Evolutionary conservation across 2,329 filamentous ascomycete species (phyloP).

Genomic region (Fusarium bactridioides): DNA sequence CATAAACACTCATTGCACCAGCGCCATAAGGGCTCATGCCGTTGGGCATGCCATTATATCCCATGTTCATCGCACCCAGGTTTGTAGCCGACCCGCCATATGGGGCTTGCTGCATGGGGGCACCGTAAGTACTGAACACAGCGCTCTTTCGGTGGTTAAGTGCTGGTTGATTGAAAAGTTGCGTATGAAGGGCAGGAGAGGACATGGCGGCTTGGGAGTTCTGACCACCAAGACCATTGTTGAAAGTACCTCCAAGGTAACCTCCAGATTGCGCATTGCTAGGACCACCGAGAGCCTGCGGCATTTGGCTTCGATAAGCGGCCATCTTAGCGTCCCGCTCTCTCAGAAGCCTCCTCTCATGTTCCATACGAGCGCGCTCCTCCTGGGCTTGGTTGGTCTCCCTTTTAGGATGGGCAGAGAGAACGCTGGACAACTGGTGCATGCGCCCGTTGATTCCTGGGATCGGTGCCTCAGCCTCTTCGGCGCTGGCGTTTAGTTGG

Average conservation of each 20-base stretch:
- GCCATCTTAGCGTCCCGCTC: conserved; percentile 60
- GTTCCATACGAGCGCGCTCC: conserved; percentile 51
- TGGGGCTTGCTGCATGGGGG: conserved; percentile 35
- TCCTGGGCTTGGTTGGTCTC: conserved; percentile 52
- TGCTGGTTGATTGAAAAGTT: conserved; percentile 31
- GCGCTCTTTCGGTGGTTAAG: conserved; percentile 44
- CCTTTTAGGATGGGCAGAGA: conserved; percentile 53
- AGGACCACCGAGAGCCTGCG: conserved; percentile 48
- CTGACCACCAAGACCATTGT: conserved; percentile 58
- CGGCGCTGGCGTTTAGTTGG: conserved; percentile 31
- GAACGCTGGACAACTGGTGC: conserved; percentile 66
- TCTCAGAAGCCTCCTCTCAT: conserved; percentile 50
- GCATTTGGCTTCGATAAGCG: conserved; percentile 59
- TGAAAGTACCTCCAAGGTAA: conserved; percentile 62
- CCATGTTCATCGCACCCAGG: conserved; percentile 30
- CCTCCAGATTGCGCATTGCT: conserved; percentile 52
- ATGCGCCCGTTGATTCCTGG: conserved; percentile 47
- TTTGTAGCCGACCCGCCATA: conserved; percentile 40
- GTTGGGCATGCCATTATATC: conserved; percentile 35
- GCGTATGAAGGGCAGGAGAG: conserved; percentile 40
- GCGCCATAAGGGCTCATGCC: conserved; percentile 33
- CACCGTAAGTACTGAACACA: conserved; percentile 44
- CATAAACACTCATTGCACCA: conserved; percentile 40
- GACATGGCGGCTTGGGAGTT: conserved; percentile 39
- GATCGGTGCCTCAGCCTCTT: neutral